Evolutionary conservation across 495 filamentous ascomycete genomes (phyloP).

Genomic region (Penicillium chermesinum): DNA sequence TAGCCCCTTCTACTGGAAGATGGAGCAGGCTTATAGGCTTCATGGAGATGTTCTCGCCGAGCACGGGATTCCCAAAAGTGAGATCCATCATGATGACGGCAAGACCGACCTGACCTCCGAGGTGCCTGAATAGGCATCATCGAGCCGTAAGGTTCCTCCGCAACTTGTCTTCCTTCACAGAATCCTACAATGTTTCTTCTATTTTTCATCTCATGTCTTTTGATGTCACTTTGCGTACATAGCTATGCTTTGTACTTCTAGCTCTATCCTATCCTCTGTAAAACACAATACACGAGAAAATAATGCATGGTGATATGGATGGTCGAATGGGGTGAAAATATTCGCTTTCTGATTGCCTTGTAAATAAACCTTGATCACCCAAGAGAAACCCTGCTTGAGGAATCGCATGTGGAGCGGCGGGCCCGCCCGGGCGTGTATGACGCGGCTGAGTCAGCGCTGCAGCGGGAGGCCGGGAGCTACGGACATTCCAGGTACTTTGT

Average conservation of each 20-base stretch:
- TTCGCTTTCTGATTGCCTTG: not conserved
- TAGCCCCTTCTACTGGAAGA: constrained; percentile 35
- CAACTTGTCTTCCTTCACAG: too few relatives aligned
- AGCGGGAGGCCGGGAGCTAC: not conserved
- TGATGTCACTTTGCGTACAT: too few relatives aligned
- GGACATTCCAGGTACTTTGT: too few relatives aligned
- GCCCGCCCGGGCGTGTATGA: constrained; percentile 9
- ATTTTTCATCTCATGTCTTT: too few relatives aligned
- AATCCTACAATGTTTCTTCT: too few relatives aligned
- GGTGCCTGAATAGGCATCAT: not conserved
- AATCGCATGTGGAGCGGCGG: constrained; percentile 3
- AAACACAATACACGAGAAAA: not conserved
- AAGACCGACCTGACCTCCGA: constrained; percentile 2
- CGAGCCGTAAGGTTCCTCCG: too few relatives aligned
- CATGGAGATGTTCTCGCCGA: constrained; percentile 31
- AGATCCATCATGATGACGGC: constrained; percentile 4
- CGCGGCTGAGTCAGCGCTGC: constrained; percentile 17
- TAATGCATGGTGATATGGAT: constrained; percentile 9
- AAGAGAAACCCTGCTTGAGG: too few relatives aligned
- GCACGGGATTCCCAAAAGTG: constrained; percentile 11
- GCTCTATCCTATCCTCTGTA: not conserved
- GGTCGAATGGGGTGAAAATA: not conserved
- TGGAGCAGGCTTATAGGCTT: constrained; percentile 33
- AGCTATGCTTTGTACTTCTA: too few relatives aligned
- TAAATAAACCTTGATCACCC: too few relatives aligned